A percentile compares a stretch with the other conserved stretches of the same genome.
Conservation (phyloP, 192 early-diverging fungal species). For the Entomortierella beljakovae region DNA sequence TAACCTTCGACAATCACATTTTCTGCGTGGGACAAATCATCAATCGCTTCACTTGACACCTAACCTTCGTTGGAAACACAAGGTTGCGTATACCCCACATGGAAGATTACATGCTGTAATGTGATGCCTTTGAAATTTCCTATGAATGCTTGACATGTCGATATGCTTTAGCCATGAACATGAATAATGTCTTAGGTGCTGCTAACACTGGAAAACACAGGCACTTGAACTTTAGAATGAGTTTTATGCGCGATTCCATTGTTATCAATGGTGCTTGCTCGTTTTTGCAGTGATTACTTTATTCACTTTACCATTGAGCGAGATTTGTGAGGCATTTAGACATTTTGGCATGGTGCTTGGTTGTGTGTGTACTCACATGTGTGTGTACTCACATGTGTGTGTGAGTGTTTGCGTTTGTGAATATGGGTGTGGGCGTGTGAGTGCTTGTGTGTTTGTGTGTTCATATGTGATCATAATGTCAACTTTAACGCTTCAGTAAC, state of each 20-base stretch:
- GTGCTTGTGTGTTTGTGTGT: no score
- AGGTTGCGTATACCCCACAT: slow-evolving; percentile 37
- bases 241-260: no score
- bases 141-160: slow-evolving; percentile 3
- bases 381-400: background rate
- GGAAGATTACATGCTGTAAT: slow-evolving; percentile 25
- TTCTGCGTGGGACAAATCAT: background rate
- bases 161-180: background rate
- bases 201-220: background rate
- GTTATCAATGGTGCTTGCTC: background rate
- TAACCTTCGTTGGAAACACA: slow-evolving; percentile 4
- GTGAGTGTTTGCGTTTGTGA: background rate
- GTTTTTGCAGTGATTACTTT: background rate
- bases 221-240: background rate
- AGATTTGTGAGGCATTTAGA: no score
- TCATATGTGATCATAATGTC: background rate
- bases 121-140: slow-evolving; percentile 8
- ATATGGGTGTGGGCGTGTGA: background rate
- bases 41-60: background rate
- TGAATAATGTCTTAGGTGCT: background rate
- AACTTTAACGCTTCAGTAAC: background rate
- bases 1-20: background rate
- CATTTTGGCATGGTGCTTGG: no score
- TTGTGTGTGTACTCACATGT: background rate
- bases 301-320: background rate